These are phyloP conservation scores for Boletus reticulatus DNA, from an alignment of 768 basidiomycete genomes.

Conservation along the genomic window DNA sequence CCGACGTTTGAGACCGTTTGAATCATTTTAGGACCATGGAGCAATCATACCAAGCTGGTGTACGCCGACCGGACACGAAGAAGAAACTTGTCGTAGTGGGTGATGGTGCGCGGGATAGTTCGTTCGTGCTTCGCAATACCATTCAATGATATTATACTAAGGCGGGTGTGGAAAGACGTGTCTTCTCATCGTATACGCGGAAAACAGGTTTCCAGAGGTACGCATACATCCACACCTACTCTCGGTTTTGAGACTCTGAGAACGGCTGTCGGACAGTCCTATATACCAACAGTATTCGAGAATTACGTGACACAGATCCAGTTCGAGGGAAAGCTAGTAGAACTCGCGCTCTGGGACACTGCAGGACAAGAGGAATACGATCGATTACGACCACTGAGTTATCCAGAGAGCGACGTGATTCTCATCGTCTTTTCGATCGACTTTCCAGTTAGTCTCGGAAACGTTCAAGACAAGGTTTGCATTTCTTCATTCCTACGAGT, in stretches of 20 bases:
- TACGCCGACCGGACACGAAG: conserved; percentile 74
- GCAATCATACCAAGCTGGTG: conserved; percentile 21
- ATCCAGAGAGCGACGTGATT: conserved; percentile 88
- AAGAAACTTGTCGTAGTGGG: conserved; percentile 87
- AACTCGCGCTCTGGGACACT: conserved; percentile 98
- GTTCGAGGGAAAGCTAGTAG: conserved; percentile 86
- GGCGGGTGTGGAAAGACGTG: conserved; percentile 93
- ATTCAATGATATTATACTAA: conserved; percentile 35
- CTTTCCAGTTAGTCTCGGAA: conserved; percentile 87
- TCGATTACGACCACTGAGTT: conserved; percentile 79
- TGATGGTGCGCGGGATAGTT: conserved; percentile 58
- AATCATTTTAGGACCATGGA: conserved; percentile 22
- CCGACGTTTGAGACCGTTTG: not conserved
- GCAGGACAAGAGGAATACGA: conserved; percentile 98
- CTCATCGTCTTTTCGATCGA: conserved; percentile 94
- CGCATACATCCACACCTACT: conserved; percentile 21
- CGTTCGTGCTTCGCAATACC: conserved; percentile 25
- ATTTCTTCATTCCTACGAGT: not conserved
- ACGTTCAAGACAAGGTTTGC: conserved; percentile 84
- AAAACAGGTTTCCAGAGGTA: conserved; percentile 96
- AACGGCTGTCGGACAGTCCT: conserved; percentile 53
- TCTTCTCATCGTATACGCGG: conserved; percentile 93
- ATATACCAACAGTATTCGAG: conserved; percentile 92
- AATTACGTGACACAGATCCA: conserved; percentile 88
- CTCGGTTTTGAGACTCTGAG: conserved; percentile 17